These are phyloP conservation scores for Glycine tomentella DNA, from an alignment of 306 rosid genomes.

Conservation along the genomic window DNA sequence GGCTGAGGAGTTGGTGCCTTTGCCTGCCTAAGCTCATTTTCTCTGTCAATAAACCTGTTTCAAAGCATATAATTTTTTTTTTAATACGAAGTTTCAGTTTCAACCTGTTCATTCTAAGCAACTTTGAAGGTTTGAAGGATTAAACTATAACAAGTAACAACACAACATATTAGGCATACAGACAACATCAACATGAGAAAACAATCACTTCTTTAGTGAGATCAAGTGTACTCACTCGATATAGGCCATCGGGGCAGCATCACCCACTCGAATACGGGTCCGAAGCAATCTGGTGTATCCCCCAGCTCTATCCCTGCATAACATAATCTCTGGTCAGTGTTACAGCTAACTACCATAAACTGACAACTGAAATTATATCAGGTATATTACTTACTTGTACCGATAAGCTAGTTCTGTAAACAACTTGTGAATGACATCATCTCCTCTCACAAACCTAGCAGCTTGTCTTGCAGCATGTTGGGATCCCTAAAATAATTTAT, in stretches of 20 bases:
- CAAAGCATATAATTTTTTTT: conserved; percentile 7
- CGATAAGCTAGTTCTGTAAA: conserved; percentile 93
- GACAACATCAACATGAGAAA: conserved; percentile 23
- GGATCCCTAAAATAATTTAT: conserved; percentile 64
- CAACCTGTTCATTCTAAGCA: conserved; percentile 19
- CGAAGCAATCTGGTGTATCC: conserved; percentile 95
- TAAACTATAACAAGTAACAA: neutral
- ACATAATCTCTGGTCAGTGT: conserved; percentile 40
- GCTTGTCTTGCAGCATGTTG: conserved; percentile 85
- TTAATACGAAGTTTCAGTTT: conserved; percentile 14
- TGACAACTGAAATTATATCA: conserved; percentile 11
- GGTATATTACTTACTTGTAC: conserved; percentile 63
- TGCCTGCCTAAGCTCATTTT: conserved; percentile 84
- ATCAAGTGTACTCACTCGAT: conserved; percentile 85
- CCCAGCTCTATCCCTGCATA: conserved; percentile 84
- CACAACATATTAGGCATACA: neutral
- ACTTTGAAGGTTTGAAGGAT: neutral
- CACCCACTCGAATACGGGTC: conserved; percentile 93
- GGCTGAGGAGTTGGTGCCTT: conserved; percentile 86
- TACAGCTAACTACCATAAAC: conserved; percentile 18
- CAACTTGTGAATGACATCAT: conserved; percentile 89
- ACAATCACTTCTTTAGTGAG: neutral
- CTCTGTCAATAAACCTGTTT: conserved; percentile 83
- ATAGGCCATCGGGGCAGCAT: conserved; percentile 98
- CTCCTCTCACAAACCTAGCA: conserved; percentile 87